phyloP scores from a whole-genome alignment of 345 rosid genomes.

The Eucalyptus brandiana region DNA sequence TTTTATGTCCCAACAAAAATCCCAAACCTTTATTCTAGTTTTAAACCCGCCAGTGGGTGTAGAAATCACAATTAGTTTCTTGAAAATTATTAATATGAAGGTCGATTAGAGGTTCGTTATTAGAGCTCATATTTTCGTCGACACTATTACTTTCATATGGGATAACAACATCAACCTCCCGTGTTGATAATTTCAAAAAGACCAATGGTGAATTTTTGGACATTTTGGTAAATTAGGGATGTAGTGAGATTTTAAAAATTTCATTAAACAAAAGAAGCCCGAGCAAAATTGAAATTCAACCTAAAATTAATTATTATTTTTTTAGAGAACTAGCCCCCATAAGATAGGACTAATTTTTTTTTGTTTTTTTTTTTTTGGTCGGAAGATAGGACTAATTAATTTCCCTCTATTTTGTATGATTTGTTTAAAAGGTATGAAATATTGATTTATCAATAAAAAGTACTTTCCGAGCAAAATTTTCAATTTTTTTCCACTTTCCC shows the following conservation, averaged over 20 bases:
- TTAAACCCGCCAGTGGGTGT: fast-evolving
- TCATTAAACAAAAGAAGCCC: fast-evolving
- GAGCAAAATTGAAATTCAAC: background rate
- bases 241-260: too few species aligned
- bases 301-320: background rate
- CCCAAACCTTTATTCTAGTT: background rate
- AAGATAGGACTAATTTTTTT: background rate
- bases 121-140: background rate
- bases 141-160: background rate
- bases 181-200: background rate
- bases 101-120: background rate
- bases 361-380: too few species aligned
- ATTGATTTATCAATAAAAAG: background rate
- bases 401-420: background rate
- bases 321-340: background rate
- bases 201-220: background rate
- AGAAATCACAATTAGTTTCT: background rate
- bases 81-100: background rate
- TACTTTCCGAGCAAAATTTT: background rate
- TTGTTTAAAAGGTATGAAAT: background rate
- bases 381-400: background rate
- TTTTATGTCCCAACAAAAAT: background rate
- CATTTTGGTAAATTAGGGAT: background rate
- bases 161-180: background rate
- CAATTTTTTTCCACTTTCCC: background rate